Conservation (phyloP, 2,329 filamentous ascomycete species). For the Microcera coccophila region DNA sequence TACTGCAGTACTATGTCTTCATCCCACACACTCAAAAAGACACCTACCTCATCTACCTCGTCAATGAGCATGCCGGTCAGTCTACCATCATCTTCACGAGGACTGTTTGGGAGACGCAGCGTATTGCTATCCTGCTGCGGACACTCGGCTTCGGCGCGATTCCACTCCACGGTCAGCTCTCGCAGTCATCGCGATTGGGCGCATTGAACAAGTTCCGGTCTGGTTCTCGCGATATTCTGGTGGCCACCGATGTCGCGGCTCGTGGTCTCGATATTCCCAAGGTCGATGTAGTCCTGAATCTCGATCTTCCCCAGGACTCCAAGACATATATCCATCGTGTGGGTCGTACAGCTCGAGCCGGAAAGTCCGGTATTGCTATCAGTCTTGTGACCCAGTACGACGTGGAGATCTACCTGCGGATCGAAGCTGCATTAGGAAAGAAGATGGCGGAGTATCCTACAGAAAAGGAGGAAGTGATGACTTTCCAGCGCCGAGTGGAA, state of each 20-base stretch:
- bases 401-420: constrained; percentile 72
- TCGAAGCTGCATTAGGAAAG: constrained; percentile 77
- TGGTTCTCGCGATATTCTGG: constrained; percentile 76
- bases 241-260: constrained; percentile 91
- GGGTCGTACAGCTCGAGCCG: constrained; percentile 81
- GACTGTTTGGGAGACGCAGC: constrained; percentile 86
- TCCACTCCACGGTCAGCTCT: constrained; percentile 87
- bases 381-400: constrained; percentile 86
- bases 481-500: constrained; percentile 71
- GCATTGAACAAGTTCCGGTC: constrained; percentile 87
- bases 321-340: constrained; percentile 92
- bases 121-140: constrained; percentile 77
- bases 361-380: constrained; percentile 77
- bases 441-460: constrained; percentile 66
- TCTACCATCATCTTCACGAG: constrained; percentile 86
- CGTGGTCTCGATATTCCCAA: constrained; percentile 88
- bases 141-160: constrained; percentile 85
- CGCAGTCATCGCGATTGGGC: constrained; percentile 79
- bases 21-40: constrained; percentile 86
- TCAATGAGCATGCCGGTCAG: constrained; percentile 84
- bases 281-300: constrained; percentile 86
- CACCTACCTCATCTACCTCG: constrained; percentile 77
- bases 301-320: constrained; percentile 75
- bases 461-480: constrained; percentile 79
- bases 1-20: constrained; percentile 83